Base-by-base conservation (phyloP, 2,329 filamentous ascomycete species). In the Phoma herbarum region DNA sequence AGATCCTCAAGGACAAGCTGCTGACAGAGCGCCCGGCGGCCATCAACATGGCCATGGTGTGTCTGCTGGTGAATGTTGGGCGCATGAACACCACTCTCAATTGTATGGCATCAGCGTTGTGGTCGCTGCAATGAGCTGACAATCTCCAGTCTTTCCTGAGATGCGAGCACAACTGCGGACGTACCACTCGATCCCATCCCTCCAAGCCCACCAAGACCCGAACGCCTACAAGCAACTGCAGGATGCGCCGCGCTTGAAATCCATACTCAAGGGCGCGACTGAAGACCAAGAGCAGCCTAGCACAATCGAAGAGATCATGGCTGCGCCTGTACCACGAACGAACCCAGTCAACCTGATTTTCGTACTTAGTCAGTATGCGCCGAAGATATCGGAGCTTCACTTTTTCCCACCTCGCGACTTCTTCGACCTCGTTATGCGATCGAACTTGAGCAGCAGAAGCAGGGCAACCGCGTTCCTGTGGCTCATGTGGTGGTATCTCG, bases 31-130 rank as follows among this genome's bases (percentile, higher is more conserved):
- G 92, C 71, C 89, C 92, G 64, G 93, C 93, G 22, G 95, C 94
- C 33, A 93, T 97, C 77, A 94, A 92, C 73, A 99, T 99, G 95
- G 95, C 95, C 52, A 99, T 99, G 95, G 94, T 99, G 59, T 99
- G 95, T 78, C 82, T 99, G 65, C 81, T 99, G 70, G 95, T 99
- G 76, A 99, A 99, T 73, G 91, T 99, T 64, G 95, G 95, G 58
- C 86, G 95, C 63, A 99, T 99, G 95, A 99, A 99, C 78, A 99
- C 95, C 1, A 99, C 95, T 0, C 83, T 99, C 46, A 99, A 99
- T 74, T 98, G 93, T 97, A 82, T 74, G 88, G 77, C 9, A 45
- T 37, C 18, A 18, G 12, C 16, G 28, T 28, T 58, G 12, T 26
- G 16, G 31, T 14, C n/a, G 25, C 31, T 9, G 33, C 16, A 42